Evolutionary conservation across 768 basidiomycete species (phyloP).

Genomic region (Mycena pura): DNA sequence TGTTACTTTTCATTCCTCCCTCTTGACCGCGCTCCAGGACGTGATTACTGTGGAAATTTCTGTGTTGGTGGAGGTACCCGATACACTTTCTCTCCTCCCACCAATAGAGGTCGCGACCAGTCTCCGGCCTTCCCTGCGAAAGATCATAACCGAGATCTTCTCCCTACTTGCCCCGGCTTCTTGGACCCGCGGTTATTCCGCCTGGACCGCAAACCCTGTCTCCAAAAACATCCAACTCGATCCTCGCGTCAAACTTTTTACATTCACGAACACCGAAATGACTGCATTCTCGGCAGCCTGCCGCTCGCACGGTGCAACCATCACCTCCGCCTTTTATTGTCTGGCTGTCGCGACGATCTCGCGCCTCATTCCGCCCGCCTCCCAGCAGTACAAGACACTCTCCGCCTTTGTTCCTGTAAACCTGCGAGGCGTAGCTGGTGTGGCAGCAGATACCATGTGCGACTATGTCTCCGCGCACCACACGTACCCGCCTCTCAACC

Average conservation of each 20-base stretch:
- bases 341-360: constrained; percentile 36
- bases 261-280: constrained; percentile 31
- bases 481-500: constrained; percentile 32
- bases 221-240: constrained; percentile 18
- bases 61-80: constrained; percentile 22
- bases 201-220: constrained; percentile 43
- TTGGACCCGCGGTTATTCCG: constrained; percentile 32
- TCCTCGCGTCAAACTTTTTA: constrained; percentile 35
- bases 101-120: constrained; percentile 38
- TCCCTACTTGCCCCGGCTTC: constrained; percentile 37
- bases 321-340: constrained; percentile 38
- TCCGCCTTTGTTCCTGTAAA: constrained; percentile 40
- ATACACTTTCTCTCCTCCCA: constrained; percentile 26
- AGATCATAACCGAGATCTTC: constrained; percentile 31
- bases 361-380: background rate
- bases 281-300: constrained; percentile 33
- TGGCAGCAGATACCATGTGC: constrained; percentile 39
- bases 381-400: constrained; percentile 7
- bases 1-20: constrained; percentile 43
- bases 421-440: constrained; percentile 37
- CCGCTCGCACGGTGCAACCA: constrained; percentile 36
- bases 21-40: constrained; percentile 39
- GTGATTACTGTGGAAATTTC: background rate
- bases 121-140: constrained; percentile 37
- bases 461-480: constrained; percentile 38